These are phyloP conservation scores for Scleroderma citrinum DNA, from an alignment of 768 basidiomycete genomes.

Conservation along the genomic window DNA sequence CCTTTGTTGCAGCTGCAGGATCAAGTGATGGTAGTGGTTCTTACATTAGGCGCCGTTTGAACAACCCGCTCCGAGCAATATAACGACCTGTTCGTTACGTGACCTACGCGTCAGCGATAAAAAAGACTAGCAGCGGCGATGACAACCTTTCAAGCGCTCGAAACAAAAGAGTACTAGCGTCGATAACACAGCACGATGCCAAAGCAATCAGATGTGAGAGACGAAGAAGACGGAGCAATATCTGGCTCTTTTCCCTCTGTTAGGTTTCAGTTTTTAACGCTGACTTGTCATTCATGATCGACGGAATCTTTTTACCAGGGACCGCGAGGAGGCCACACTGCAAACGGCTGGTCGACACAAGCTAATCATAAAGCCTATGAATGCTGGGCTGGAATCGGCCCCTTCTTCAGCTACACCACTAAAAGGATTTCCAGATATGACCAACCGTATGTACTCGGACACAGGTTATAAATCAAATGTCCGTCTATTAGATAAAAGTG, in stretches of 20 bases:
- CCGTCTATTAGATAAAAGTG: slow-evolving; percentile 32
- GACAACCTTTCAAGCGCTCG: neutral
- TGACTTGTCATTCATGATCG: slow-evolving; percentile 6
- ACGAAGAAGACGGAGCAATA: too few relatives aligned
- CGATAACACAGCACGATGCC: too few relatives aligned
- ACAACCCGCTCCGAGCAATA: slow-evolving; percentile 7
- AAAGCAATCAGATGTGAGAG: too few relatives aligned
- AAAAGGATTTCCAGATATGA: slow-evolving; percentile 18
- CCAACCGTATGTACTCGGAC: slow-evolving; percentile 12
- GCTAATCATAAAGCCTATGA: slow-evolving; percentile 15
- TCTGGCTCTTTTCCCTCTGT: neutral
- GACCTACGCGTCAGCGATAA: slow-evolving; percentile 20
- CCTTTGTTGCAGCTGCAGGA: neutral
- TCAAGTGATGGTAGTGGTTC: slow-evolving; percentile 4
- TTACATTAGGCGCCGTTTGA: slow-evolving; percentile 17
- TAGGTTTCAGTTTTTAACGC: slow-evolving; percentile 5
- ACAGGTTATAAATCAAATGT: slow-evolving; percentile 24
- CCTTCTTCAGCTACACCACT: slow-evolving; percentile 11
- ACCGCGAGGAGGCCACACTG: slow-evolving; percentile 28
- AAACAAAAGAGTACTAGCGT: too few relatives aligned
- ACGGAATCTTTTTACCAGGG: slow-evolving; percentile 6
- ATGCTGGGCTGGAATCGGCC: slow-evolving; percentile 8
- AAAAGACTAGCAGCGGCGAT: slow-evolving; percentile 6
- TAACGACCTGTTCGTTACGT: slow-evolving; percentile 15
- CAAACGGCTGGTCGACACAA: slow-evolving; percentile 23